Evolutionary conservation across 2,329 filamentous ascomycete species (phyloP), one percentile per base, ranked within the genome.

Genomic region (Calonectria hongkongensis): DNA sequence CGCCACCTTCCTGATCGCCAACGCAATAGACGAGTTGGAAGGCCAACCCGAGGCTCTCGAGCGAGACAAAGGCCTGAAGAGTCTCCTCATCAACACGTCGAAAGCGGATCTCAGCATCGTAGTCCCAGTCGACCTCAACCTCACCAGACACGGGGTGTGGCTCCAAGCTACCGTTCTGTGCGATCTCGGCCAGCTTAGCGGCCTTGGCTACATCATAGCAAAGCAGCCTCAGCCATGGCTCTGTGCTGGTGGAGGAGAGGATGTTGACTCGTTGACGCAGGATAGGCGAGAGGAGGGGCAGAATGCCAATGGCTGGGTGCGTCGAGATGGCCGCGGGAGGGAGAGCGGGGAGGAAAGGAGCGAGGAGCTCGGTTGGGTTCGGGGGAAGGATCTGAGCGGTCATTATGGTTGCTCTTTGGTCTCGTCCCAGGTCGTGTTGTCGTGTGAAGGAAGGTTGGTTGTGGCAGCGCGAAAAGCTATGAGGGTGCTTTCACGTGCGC

Each of bases 91-190:
- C 94, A 43, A 94, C 82, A n/a, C 94, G 88, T 72, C 90, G 87
- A 84, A 92, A 96, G 66, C 89, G 88, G 33, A 88, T 87, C 72
- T 91, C 87, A 9, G 91, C 88, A 70, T 95, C 93, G 70, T 87
- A 88, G 78, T 91, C 89, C 88, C 89, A 91, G 82, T 94, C 92
- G 25, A 96, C 84, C 84, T 96, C 94, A 67, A 96, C 90, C 82
- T 96, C 94, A 67, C 94, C 94, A 2, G 93, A 95, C 5, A 93
- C 91, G 3, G 94, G 94, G 79, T 97, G 94, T n/a, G 94, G 93
- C 82, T 96, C 93, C 39, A 96, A 86, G 56, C 88, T 85, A 66
- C 94, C 90, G 69, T 89, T 88, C 76, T 89, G 88, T 39, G 92
- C 91, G 16, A 93, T 85, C 71, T 90, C 86, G n/a, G 89, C 87